Conservation (phyloP, 768 basidiomycete species). For the Amanita muscaria region DNA sequence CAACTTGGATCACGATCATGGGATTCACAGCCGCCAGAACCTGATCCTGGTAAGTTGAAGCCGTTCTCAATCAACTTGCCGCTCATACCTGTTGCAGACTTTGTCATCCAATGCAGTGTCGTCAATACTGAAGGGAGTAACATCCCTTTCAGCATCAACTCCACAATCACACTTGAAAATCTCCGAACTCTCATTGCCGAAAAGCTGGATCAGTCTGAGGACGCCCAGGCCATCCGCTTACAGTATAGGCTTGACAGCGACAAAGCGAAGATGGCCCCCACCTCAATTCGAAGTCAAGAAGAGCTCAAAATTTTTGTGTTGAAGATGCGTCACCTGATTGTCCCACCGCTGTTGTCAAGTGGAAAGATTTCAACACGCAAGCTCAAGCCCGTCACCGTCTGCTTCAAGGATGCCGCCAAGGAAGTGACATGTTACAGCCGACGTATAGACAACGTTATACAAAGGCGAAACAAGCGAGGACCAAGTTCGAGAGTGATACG, state of each 20-base stretch:
- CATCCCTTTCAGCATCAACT: conserved; percentile 2
- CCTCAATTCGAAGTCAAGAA: conserved; percentile 9
- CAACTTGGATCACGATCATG: background rate
- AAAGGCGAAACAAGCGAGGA: no score
- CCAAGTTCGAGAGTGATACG: no score
- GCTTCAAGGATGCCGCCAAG: conserved; percentile 8
- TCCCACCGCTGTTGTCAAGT: conserved; percentile 6
- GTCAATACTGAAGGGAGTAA: background rate
- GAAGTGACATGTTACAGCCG: no score
- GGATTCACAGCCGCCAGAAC: background rate
- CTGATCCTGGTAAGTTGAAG: no score
- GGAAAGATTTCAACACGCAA: conserved; percentile 6
- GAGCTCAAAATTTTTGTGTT: conserved; percentile 8
- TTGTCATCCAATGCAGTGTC: conserved; percentile 1
- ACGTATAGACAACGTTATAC: no score
- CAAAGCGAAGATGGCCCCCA: conserved; percentile 7
- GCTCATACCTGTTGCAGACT: conserved; percentile 1
- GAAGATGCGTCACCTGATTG: conserved; percentile 8
- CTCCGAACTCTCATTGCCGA: conserved; percentile 2
- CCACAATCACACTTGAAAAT: background rate
- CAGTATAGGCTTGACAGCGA: conserved; percentile 5
- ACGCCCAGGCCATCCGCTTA: conserved; percentile 1
- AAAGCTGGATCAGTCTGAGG: background rate
- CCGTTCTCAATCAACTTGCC: no score
- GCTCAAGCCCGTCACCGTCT: conserved; percentile 9